Percentiles rank a stretch among this genome's conserved stretches.
Evolutionary conservation across 441 rosid species (phyloP).

Genomic region (Pelargonium exstipulatum): DNA sequence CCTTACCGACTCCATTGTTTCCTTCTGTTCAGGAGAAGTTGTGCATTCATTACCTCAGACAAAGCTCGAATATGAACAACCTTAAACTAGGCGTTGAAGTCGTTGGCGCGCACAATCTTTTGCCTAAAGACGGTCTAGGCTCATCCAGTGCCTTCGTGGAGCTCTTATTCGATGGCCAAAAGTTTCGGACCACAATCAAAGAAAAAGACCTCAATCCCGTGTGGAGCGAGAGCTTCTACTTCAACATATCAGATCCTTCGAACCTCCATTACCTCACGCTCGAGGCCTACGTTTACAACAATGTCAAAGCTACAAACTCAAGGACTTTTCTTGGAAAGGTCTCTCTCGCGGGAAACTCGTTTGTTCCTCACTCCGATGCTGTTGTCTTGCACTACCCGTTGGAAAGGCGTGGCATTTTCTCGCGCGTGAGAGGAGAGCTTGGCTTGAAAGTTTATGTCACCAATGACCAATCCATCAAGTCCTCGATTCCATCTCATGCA

Average conservation of each 20-base stretch:
- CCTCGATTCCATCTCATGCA: slow-evolving; percentile 43
- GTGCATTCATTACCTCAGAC: background rate
- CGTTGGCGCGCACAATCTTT: slow-evolving; percentile 77
- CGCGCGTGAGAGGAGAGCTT: slow-evolving; percentile 89
- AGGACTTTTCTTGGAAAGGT: slow-evolving; percentile 81
- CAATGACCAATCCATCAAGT: slow-evolving; percentile 58
- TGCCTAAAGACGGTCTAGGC: slow-evolving; percentile 91
- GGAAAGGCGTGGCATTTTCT: slow-evolving; percentile 81
- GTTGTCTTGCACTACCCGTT: slow-evolving; percentile 81
- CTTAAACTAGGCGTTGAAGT: slow-evolving; percentile 86
- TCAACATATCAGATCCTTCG: slow-evolving; percentile 81
- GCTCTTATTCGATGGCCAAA: slow-evolving; percentile 83
- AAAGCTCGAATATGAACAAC: slow-evolving; percentile 38
- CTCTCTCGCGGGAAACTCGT: slow-evolving; percentile 66
- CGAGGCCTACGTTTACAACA: slow-evolving; percentile 62
- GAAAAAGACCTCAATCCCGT: slow-evolving; percentile 87
- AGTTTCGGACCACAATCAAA: slow-evolving; percentile 72
- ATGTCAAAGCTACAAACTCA: slow-evolving; percentile 49
- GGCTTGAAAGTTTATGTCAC: slow-evolving; percentile 79
- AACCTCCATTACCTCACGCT: slow-evolving; percentile 68
- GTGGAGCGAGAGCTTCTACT: slow-evolving; percentile 95
- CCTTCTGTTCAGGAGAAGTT: background rate
- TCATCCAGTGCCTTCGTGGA: slow-evolving; percentile 79
- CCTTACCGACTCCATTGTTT: background rate
- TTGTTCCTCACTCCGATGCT: slow-evolving; percentile 76